Evolutionary conservation across 2,329 filamentous ascomycete genomes (phyloP).

Genomic region (Botrytis deweyae): DNA sequence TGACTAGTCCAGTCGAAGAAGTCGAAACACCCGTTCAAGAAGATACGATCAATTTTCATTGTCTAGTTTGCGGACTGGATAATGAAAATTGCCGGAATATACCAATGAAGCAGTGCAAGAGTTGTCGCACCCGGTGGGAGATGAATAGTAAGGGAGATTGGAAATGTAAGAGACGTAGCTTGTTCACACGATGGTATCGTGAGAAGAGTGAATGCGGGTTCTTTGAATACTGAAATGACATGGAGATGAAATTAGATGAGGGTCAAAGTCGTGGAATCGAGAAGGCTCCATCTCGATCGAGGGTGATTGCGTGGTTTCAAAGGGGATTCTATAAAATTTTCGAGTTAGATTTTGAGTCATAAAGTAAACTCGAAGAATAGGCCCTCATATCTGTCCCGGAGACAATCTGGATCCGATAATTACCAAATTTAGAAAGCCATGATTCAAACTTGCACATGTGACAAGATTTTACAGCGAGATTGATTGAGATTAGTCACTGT

Average conservation of each 20-base stretch:
- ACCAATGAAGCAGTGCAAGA: not conserved
- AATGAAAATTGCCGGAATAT: not conserved
- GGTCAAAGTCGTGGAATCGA: not conserved
- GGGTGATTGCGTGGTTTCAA: too few relatives aligned
- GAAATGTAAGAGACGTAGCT: not conserved
- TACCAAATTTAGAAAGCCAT: not conserved
- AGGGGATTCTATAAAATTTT: not conserved
- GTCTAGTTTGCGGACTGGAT: not conserved
- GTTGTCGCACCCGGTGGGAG: not conserved
- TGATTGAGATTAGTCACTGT: not conserved
- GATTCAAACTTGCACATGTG: not conserved
- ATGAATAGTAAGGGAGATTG: not conserved
- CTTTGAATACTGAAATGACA: not conserved
- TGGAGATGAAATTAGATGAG: not conserved
- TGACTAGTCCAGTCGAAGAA: not conserved
- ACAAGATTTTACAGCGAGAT: not conserved
- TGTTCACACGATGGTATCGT: not conserved
- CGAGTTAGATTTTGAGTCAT: not conserved
- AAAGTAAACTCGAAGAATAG: accelerated
- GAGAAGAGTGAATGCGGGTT: not conserved
- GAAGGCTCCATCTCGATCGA: too few relatives aligned
- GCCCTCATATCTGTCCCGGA: accelerated
- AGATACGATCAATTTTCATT: not conserved
- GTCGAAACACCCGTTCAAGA: not conserved
- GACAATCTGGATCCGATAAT: accelerated